These are phyloP conservation scores for Malassezia vespertilionis DNA, from an alignment of 1,284 basidiomycete species.

Conservation along the genomic window DNA sequence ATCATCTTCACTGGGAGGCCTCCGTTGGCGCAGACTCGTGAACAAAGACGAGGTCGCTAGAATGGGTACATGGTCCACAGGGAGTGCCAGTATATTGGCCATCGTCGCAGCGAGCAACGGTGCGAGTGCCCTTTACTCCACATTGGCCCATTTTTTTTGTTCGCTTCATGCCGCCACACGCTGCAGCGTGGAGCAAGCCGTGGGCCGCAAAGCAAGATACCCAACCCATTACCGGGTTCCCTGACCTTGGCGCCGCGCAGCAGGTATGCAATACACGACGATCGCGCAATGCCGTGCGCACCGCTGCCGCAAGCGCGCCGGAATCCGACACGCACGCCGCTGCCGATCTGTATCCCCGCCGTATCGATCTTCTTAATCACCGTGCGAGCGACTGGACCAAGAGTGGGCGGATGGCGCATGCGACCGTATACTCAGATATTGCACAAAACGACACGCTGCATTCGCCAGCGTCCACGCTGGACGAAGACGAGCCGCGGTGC, in stretches of 20 bases:
- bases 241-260: constrained; percentile 9
- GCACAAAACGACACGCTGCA: not conserved
- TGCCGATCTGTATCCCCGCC: constrained; percentile 5
- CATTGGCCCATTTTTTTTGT: no score
- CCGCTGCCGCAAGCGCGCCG: not conserved
- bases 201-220: no score
- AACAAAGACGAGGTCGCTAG: constrained; percentile 14
- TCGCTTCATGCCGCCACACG: no score
- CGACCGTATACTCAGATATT: constrained; percentile 1
- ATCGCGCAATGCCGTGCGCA: constrained; percentile 5
- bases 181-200: no score
- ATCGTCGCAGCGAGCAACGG: no score
- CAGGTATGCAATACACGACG: constrained; percentile 3
- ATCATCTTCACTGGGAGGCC: constrained; percentile 12
- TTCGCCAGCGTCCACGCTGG: not conserved
- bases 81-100: constrained; percentile 11
- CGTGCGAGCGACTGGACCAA: constrained; percentile 8
- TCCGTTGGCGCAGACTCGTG: constrained; percentile 14
- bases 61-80: constrained; percentile 14
- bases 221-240: no score
- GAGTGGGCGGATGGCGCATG: constrained; percentile 1
- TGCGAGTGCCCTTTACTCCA: no score
- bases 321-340: not conserved
- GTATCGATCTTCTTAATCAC: constrained; percentile 11
- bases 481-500: not conserved